Evolutionary conservation across 345 rosid species (phyloP), one percentile per base, ranked within the genome.

Genomic region (Odontarrhena argentea): DNA sequence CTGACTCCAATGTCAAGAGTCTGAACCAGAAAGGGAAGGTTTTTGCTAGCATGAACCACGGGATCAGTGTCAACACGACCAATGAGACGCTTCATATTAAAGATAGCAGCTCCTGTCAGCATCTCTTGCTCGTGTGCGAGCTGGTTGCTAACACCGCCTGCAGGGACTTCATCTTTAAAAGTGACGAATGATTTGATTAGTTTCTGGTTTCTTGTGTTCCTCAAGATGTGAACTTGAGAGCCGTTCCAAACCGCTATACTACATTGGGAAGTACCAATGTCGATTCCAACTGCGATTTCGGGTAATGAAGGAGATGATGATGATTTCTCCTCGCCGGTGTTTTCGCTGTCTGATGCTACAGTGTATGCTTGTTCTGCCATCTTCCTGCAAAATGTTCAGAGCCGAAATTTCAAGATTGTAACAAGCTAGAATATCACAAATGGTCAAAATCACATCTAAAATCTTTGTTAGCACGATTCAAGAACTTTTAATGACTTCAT

Each of bases 31-130:
- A 93, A 93, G 4, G 97, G 97, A 47, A 87, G 87, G 55, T 34
- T 82, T 65, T 80, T 90, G 78, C 92, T 79, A 0, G 86, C 87
- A 57, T 80, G 96, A 54, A 92, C 87, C 25, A 89, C 77, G 0
- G 94, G 90, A 45, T 92, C 96, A 6, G 90, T 87, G 63, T 92
- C 96, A 36, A 85, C 87, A 45, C 98, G 83, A 32, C 97, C 98
- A 7, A 93, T 78, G 14, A 93, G 83, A 13, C 96, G 96, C 67
- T 93, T 93, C 93, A 93, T 82, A 71, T 93, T 93, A 79, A 90
- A 93, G 60, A 93, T 76, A 18, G 98, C 80, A 10, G 90, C 86
- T 37, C 98, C 97, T 1, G 92, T 81, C 6, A 89, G 69, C 81
- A 89, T 80, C 70, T 93, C 97, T 15, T 74, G 81, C 69, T 93